Base-by-base conservation (phyloP, 2,329 filamentous ascomycete genomes). In the Paramyrothecium sp. region DNA sequence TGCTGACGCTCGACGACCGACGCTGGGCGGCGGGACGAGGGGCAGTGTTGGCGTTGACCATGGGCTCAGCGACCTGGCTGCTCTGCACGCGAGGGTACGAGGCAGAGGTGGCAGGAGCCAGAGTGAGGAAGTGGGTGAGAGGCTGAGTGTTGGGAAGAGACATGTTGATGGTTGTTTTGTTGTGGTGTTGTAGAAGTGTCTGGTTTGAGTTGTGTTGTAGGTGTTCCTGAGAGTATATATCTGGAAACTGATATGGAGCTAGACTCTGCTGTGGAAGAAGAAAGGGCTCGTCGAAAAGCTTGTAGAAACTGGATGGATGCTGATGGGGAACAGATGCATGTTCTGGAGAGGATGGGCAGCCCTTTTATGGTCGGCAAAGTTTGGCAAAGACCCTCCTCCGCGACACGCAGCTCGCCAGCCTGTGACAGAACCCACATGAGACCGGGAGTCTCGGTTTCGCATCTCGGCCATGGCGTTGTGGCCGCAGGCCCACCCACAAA, bases 41-140 rank as follows among this genome's bases (percentile, higher is more conserved):
- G 49, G 65, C 57, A 19, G 61, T 61, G 33, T 67, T 64, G 52
- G 70, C 65, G 38, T 44, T 44, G 38, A 19, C 38, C 13, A 44
- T 7, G 38, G 38, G 38, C 38, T 44, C 38, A 58, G 70, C 55
- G 21, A 66, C 57, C 51, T 67, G 65, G 51, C 53, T 69, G 60
- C 68, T 66, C 26, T 73, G 74, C 49, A 71, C 68, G 67, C 75
- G 76, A 54, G 83, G 83, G 72, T 83, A 85, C 22, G 81, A 84
- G 57, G 75, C 71, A 17, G 84, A 87, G 30, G 80, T 84, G 65
- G 78, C 77, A 46, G 85, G 85, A n/a, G 81, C 83, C 53, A 87
- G 78, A 30, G 80, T 78, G 60, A 87, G 79, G 51, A 53, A 53
- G 23, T 53, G 51, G n/a, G 19, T 53, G 23, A 34, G 23, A 33